Evolutionary conservation across 495 filamentous ascomycete genomes (phyloP).

Genomic region (Staphylotrichum longicolle): DNA sequence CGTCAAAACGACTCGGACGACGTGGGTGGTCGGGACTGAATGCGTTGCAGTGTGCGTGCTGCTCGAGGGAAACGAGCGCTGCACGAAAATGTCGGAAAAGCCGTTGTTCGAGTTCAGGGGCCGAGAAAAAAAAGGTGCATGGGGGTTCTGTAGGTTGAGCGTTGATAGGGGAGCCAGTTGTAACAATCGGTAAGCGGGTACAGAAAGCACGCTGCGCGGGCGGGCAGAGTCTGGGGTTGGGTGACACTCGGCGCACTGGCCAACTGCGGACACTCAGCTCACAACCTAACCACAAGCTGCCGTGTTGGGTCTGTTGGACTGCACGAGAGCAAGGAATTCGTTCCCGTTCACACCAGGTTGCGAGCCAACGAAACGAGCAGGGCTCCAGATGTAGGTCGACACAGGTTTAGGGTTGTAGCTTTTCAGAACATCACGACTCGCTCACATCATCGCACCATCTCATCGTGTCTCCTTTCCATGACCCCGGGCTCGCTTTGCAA

Average conservation of each 20-base stretch:
- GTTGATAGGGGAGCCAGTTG: not conserved
- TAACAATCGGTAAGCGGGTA: constrained; percentile 14
- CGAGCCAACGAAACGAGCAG: not conserved
- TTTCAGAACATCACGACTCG: too few species aligned
- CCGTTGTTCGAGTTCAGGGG: constrained; percentile 27
- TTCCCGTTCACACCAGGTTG: not conserved
- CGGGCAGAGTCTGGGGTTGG: constrained; percentile 19
- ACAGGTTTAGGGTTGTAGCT: too few species aligned
- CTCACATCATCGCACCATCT: too few species aligned
- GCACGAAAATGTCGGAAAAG: constrained; percentile 15
- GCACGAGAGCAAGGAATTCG: too few species aligned
- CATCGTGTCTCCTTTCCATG: too few species aligned
- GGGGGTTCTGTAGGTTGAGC: constrained; percentile 3
- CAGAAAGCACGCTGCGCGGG: not conserved
- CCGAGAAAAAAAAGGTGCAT: constrained; percentile 19
- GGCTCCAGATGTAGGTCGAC: not conserved
- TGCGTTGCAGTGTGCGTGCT: constrained; percentile 14
- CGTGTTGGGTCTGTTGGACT: too few species aligned
- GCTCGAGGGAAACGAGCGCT: constrained; percentile 8
- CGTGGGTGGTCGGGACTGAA: constrained; percentile 6
- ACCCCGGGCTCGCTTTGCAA: too few species aligned
- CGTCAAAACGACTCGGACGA: not conserved
- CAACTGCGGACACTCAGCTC: not conserved
- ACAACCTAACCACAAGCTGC: too few species aligned
- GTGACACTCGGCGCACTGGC: not conserved